phyloP scores from a whole-genome alignment of 2,329 filamentous ascomycete genomes.

The Stemphylium beticola region DNA sequence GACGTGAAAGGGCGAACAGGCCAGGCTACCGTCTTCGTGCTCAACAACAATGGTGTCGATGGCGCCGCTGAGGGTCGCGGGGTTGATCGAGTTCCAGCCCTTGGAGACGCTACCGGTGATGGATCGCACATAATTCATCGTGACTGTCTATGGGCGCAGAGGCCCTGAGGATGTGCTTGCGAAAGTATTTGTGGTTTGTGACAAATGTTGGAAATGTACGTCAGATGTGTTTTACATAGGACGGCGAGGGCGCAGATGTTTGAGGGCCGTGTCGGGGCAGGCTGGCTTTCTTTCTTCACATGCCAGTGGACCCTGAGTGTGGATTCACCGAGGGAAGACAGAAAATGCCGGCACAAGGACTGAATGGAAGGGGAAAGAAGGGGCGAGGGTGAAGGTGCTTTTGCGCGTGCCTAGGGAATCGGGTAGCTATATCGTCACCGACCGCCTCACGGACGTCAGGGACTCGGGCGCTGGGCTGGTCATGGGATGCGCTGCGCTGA shows the following conservation, averaged over 20 bases:
- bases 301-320: constrained; percentile 9
- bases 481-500: constrained; percentile 21
- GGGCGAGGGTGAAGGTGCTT: constrained; percentile 1
- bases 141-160: constrained; percentile 36
- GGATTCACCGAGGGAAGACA: not conserved
- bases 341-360: not conserved
- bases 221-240: constrained; percentile 6
- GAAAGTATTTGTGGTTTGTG: not conserved
- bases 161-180: constrained; percentile 5
- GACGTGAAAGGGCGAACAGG: constrained; percentile 97
- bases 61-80: constrained; percentile 92
- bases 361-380: not conserved
- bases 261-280: not conserved
- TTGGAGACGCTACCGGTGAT: constrained; percentile 95
- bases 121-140: constrained; percentile 97
- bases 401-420: constrained; percentile 7
- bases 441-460: constrained; percentile 13
- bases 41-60: constrained; percentile 99
- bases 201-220: not conserved
- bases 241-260: not conserved
- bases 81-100: constrained; percentile 99
- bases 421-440: constrained; percentile 14
- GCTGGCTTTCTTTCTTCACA: constrained; percentile 10
- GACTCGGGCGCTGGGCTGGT: constrained; percentile 23
- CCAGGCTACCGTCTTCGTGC: constrained; percentile 84